phyloP scores from a whole-genome alignment of 1,284 basidiomycete genomes.

The Papiliotrema fonsecae region DNA sequence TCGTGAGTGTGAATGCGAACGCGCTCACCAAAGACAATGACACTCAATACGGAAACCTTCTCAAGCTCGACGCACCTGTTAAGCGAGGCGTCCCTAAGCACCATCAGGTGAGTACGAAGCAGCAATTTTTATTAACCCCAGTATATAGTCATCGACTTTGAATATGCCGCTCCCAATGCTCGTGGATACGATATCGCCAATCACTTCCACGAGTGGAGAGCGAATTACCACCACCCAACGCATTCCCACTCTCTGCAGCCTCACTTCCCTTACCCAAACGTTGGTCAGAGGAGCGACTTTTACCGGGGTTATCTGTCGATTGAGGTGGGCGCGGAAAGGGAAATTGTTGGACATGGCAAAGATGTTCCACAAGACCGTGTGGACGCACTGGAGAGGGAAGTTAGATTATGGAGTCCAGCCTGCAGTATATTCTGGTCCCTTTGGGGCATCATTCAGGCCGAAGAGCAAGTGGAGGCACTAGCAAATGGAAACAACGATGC shows the following conservation, averaged over 20 bases:
- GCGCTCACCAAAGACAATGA: constrained; percentile 70
- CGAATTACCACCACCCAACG: constrained; percentile 69
- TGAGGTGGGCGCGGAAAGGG: constrained; percentile 31
- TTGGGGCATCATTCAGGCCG: constrained; percentile 87
- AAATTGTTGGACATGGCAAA: constrained; percentile 27
- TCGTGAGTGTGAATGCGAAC: constrained; percentile 26
- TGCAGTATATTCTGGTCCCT: constrained; percentile 85
- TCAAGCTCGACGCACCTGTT: constrained; percentile 59
- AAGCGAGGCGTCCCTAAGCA: constrained; percentile 51
- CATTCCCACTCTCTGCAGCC: constrained; percentile 68
- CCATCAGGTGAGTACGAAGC: constrained; percentile 46
- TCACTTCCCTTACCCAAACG: constrained; percentile 65
- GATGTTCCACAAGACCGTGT: constrained; percentile 37
- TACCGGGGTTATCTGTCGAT: constrained; percentile 70
- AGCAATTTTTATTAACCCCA: constrained; percentile 35
- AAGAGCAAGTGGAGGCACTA: constrained; percentile 66
- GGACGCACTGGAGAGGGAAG: constrained; percentile 63
- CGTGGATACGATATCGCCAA: constrained; percentile 91
- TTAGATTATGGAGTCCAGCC: constrained; percentile 77
- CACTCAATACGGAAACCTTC: constrained; percentile 87
- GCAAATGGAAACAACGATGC: constrained; percentile 38
- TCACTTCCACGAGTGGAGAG: constrained; percentile 94
- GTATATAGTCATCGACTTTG: constrained; percentile 93
- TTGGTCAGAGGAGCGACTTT: constrained; percentile 70
- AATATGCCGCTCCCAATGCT: constrained; percentile 84